Evolutionary conservation across 208 protist genomes (phyloP).

Genomic region (Trypanosoma theileri): DNA sequence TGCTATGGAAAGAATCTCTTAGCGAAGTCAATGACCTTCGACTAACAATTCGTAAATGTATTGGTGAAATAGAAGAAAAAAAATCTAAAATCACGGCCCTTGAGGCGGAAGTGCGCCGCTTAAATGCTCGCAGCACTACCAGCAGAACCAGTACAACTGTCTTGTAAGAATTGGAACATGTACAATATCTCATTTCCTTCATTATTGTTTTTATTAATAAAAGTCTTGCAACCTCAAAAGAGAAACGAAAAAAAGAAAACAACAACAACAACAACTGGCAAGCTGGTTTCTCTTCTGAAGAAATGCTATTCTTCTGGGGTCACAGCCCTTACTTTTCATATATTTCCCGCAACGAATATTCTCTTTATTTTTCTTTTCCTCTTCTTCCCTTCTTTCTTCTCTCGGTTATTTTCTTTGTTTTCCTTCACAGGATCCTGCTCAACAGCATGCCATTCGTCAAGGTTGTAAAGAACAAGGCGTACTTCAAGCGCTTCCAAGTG

Average conservation of each 20-base stretch:
- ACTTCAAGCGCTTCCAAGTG: constrained; percentile 99
- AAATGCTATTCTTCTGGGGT: too few relatives aligned
- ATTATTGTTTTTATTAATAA: too few relatives aligned
- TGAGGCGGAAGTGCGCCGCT: constrained; percentile 41
- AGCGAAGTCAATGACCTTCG: constrained; percentile 47
- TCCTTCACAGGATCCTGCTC: constrained; percentile 11
- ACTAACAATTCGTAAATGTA: constrained; percentile 30
- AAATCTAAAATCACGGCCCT: constrained; percentile 41
- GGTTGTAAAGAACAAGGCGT: constrained; percentile 93
- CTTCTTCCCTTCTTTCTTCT: constrained; percentile 8
- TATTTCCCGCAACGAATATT: background rate
- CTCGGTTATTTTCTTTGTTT: constrained; percentile 13
- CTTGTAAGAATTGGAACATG: too few relatives aligned
- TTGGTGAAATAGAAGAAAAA: constrained; percentile 39
- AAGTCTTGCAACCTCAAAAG: background rate
- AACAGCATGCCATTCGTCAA: constrained; percentile 85
- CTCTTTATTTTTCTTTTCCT: background rate
- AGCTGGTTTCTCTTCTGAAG: too few relatives aligned
- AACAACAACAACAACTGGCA: background rate
- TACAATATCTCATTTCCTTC: too few relatives aligned
- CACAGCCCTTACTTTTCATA: background rate
- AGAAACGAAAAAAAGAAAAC: background rate
- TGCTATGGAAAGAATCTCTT: constrained; percentile 47
- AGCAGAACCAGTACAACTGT: background rate
- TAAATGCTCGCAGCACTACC: constrained; percentile 31